These are phyloP conservation scores for Melaleuca alternifolia DNA, from an alignment of 345 rosid genomes.

Conservation along the genomic window DNA sequence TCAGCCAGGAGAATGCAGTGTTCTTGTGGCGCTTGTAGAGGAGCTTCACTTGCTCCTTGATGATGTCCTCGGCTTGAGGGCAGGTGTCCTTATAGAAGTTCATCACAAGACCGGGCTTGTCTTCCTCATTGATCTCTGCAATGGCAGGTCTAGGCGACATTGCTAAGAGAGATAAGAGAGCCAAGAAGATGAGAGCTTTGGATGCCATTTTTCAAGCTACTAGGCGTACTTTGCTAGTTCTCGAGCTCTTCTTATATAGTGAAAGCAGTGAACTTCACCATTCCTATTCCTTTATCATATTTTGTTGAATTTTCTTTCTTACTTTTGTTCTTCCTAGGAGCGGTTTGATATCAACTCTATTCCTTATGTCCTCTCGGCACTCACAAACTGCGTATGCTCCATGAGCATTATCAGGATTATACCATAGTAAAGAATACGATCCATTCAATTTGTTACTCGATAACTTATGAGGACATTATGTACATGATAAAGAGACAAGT, in stretches of 20 bases:
- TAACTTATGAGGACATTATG: background rate
- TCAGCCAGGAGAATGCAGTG: slow-evolving; percentile 99
- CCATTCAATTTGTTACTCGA: background rate
- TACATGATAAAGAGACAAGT: background rate
- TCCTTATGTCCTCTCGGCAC: background rate
- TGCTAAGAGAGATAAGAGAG: slow-evolving; percentile 39
- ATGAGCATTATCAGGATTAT: background rate
- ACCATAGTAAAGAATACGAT: background rate
- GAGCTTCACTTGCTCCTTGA: slow-evolving; percentile 80
- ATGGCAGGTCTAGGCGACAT: slow-evolving; percentile 16
- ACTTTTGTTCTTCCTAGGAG: background rate
- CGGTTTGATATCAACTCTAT: background rate
- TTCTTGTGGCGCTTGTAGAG: slow-evolving; percentile 99
- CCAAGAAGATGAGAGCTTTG: slow-evolving; percentile 31
- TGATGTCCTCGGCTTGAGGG: slow-evolving; percentile 93
- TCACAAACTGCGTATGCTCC: background rate
- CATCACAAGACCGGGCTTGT: slow-evolving; percentile 64
- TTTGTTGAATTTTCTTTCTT: background rate
- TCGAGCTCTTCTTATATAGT: slow-evolving; percentile 21
- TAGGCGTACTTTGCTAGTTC: background rate
- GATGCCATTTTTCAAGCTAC: slow-evolving; percentile 29
- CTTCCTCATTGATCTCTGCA: slow-evolving; percentile 30
- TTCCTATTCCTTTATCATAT: background rate
- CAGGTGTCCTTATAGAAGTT: slow-evolving; percentile 81
- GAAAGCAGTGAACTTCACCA: background rate